Evolutionary conservation across 495 filamentous ascomycete genomes (phyloP), one percentile per base, ranked within the genome.

Genomic region (Saxophila tyrrhenica): DNA sequence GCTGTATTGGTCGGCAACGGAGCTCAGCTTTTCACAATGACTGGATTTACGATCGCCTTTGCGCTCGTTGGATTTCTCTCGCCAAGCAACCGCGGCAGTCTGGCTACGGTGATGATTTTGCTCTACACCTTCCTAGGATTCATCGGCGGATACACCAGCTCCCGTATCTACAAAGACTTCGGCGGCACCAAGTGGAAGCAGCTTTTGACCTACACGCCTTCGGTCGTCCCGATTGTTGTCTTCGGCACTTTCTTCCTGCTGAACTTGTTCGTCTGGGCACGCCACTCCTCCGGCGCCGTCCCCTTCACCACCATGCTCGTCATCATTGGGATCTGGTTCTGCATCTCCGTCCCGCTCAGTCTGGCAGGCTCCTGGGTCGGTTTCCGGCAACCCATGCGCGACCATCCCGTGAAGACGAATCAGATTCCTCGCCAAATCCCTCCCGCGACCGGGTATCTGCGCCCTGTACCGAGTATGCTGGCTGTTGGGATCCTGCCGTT

Each of bases 371-470:
- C 86, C 59, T 98, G 94, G 94, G 61, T 96, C 43, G 92, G 86
- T 47, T 96, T 98, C 76, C 79, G 74, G 61, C 76, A 81, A 62
- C 61, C 67, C 55, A 76, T 77, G 2, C 71, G 91, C 49, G 75
- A 86, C 54, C 73, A 87, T 7, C 92, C 92, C 0, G 89, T 92
- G 54, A 88, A 88, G 65, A 94, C 88, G 48, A 98, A 98, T 75
- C 92, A 97, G 64, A 98, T 98, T 54, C 92, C 92, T 0, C 85
- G 92, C 42, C 92, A 98, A 72, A 91, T 98, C 44, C 91, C 92
- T 25, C 86, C 85, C 1, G 76, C 83, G 47, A 75, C 78, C 15
- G 86, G 79, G 1, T 95, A 90, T 62, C 80, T 96, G 24, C 82
- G 85, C 49, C 85, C 87, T 0, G 72, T 94, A 11, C 91, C 91